phyloP scores from a whole-genome alignment of 2,329 filamentous ascomycete genomes.

The Calonectria montana region DNA sequence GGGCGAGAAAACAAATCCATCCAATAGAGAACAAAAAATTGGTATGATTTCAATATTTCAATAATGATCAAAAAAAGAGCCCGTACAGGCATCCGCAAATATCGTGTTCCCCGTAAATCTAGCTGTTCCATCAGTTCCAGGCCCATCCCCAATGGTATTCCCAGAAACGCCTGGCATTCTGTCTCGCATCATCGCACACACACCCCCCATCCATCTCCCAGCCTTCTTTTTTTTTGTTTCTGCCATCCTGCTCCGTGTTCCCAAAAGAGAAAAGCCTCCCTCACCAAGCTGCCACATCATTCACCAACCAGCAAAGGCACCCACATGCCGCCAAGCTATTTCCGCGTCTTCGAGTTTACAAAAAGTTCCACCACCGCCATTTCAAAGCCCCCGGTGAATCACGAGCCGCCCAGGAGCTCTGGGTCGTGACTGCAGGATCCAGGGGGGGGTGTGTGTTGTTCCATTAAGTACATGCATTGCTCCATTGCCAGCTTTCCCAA shows the following conservation, averaged over 20 bases:
- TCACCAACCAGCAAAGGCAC: not conserved
- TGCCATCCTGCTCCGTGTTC: not conserved
- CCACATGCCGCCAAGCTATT: slow-evolving; percentile 10
- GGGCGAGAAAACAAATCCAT: not conserved
- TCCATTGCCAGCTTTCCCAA: slow-evolving; percentile 41
- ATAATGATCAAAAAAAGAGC: slow-evolving; percentile 15
- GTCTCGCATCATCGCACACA: slow-evolving; percentile 17
- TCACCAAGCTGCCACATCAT: slow-evolving; percentile 20
- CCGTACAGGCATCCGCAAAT: slow-evolving; percentile 6
- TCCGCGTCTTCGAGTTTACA: not conserved
- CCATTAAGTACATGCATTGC: slow-evolving; percentile 43
- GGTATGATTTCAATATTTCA: slow-evolving; percentile 9
- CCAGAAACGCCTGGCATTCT: slow-evolving; percentile 19
- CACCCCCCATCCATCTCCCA: slow-evolving; percentile 8
- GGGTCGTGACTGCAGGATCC: slow-evolving; percentile 32
- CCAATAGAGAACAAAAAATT: not conserved
- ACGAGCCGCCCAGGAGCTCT: slow-evolving; percentile 30
- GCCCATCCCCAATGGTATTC: slow-evolving; percentile 18
- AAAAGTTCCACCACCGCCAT: slow-evolving; percentile 8
- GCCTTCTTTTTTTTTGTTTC: not conserved
- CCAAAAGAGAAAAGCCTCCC: not conserved
- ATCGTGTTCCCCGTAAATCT: slow-evolving; percentile 22
- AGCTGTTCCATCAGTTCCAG: slow-evolving; percentile 16
- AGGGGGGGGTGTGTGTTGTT: slow-evolving; percentile 22
- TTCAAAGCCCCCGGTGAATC: slow-evolving; percentile 26